Evolutionary conservation across 2,329 filamentous ascomycete genomes (phyloP), one percentile per base, ranked within the genome.

Genomic region (Fusarium agapanthi): DNA sequence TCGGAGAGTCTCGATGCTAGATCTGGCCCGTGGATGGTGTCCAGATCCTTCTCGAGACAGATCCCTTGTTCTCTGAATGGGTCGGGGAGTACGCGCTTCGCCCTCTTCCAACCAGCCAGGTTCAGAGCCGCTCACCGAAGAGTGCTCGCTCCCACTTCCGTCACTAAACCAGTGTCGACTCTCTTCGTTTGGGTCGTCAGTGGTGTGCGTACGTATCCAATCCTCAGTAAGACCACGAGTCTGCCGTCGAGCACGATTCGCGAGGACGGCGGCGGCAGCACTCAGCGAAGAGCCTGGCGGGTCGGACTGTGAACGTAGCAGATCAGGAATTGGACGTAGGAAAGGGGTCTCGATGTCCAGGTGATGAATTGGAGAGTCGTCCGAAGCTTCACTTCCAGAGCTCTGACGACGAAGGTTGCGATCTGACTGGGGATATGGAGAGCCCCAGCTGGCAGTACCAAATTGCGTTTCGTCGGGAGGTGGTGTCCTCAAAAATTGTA

Each of bases 381-480:
- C 88, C 6, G 88, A 91, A 65, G 82, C 82, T 75, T 87, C 89
- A 80, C 89, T 91, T 78, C 87, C 88, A 72, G 86, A 84, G 75
- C 88, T 89, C 69, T 84, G 82, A 60, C 82, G 83, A 58, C 86
- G 86, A 61, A 87, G 83, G 67, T 86, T 81, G 75, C 80, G 81
- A 64, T 88, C 92, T 43, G 91, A 88, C 69, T 87, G 88, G 61
- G 93, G 91, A 83, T 97, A 97, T 28, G 95, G 95, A 60, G 95
- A 97, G 63, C 95, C 95, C 95, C 95, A 97, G 80, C 92, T 95
- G 54, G 94, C 92, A 51, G 94, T 96, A 68, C 87, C 86, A 80
- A 88, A 90, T 65, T 81, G 82, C 45, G 77, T 79, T 56, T 84
- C 83, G 73, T 82, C 81, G 55, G 75, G 72, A 74, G 86, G 84